Evolutionary conservation across 2,329 filamentous ascomycete genomes (phyloP).

Genomic region (Zasmidium cellare): DNA sequence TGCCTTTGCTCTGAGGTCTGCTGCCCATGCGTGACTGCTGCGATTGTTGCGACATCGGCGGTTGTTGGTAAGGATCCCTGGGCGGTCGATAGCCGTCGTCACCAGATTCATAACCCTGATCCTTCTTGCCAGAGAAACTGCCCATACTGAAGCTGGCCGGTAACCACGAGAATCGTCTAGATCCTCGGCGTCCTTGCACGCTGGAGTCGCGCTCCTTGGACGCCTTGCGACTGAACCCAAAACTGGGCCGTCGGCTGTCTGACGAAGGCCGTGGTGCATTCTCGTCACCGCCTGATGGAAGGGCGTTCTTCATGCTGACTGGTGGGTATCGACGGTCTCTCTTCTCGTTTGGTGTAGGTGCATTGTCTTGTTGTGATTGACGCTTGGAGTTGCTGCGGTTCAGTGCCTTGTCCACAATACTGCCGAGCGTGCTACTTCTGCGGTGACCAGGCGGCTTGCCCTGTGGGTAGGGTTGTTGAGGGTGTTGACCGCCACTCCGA

Average conservation of each 20-base stretch:
- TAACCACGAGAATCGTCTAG: slow-evolving; percentile 52
- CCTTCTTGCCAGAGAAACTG: slow-evolving; percentile 38
- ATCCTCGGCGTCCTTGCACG: slow-evolving; percentile 38
- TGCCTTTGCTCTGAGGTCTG: slow-evolving; percentile 37
- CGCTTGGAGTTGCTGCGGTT: slow-evolving; percentile 59
- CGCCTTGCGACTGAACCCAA: slow-evolving; percentile 51
- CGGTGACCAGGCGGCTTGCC: slow-evolving; percentile 65
- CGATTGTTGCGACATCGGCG: slow-evolving; percentile 32
- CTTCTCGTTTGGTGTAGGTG: slow-evolving; percentile 55
- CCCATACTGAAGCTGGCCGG: slow-evolving; percentile 51
- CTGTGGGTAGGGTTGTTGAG: slow-evolving; percentile 60
- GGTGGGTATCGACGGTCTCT: slow-evolving; percentile 78
- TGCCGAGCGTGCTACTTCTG: slow-evolving; percentile 58
- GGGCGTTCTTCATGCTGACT: slow-evolving; percentile 80
- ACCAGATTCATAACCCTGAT: slow-evolving; percentile 36
- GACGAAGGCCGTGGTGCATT: slow-evolving; percentile 50
- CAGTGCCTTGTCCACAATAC: slow-evolving; percentile 78
- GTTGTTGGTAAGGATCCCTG: slow-evolving; percentile 15
- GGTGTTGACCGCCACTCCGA: slow-evolving; percentile 47
- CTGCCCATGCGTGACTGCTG: slow-evolving; percentile 27
- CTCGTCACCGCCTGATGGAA: slow-evolving; percentile 56
- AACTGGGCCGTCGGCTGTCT: slow-evolving; percentile 51
- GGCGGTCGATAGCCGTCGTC: slow-evolving; percentile 23
- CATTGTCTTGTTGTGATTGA: slow-evolving; percentile 31
- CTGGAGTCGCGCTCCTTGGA: slow-evolving; percentile 37